Base-by-base conservation (phyloP, 2,329 filamentous ascomycete genomes). In the Cordyceps militaris region DNA sequence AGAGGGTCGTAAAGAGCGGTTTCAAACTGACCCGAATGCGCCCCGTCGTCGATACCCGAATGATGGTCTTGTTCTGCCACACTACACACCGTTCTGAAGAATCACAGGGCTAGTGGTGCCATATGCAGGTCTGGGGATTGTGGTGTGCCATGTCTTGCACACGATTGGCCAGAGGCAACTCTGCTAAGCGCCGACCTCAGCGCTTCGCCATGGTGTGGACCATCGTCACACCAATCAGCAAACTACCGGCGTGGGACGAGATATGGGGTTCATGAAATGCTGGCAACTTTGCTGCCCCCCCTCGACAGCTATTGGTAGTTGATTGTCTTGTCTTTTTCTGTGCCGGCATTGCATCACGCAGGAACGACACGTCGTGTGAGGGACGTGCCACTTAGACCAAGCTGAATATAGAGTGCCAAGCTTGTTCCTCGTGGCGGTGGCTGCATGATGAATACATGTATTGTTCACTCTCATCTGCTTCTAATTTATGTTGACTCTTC, bases 1-100 rank as follows among this genome's bases (percentile, higher is more conserved):
- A 48, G 71, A 71, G 11, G 76, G 62, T 86, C 50, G 62, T 66
- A 55, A 85, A 83, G 65, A 68, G 66, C 26, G 81, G 81, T 2
- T 83, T 84, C 61, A 66, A 67, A 62, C 63, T 72, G 28, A 72
- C 73, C 34, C 70, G 74, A 61, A 65, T 59, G 10, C 75, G 69
- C 67, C 55, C 55, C 16, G 60, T 66, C 21, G 36, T 28, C 13
- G 58, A 65, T 24, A 51, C 26, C 4, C 46, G 19, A 26, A 51
- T 3, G 16, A 51, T 56, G 44, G 51, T 50, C 26, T 46, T 55
- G 11, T 30, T 55, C 44, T 59, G 57, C 51, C 57, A 59, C 30
- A 24, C 23, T 38, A 43, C 24, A 28, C 51, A 42, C 32, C 36
- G 44, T 19, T 26, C 57, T 19, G n/a, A 21, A 49, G 44, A 28